phyloP scores from a whole-genome alignment of 495 filamentous ascomycete genomes.

The Penicillium roqueforti region DNA sequence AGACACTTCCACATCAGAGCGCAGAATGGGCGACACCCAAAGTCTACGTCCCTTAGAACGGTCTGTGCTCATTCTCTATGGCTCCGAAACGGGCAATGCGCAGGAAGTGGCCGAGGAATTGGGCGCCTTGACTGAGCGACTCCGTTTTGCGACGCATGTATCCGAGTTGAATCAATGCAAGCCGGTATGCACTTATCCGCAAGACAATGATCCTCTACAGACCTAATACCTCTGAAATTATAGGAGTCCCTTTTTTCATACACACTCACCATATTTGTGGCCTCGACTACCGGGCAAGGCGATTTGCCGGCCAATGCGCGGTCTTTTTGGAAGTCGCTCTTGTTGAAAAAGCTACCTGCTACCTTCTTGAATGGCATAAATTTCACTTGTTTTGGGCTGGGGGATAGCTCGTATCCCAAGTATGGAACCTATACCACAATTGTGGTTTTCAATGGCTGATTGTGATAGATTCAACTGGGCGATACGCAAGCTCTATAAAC shows the following conservation, averaged over 20 bases:
- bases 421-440: conserved; percentile 29
- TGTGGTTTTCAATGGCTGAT: not conserved
- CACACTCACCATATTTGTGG: conserved; percentile 67
- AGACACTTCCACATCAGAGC: not conserved
- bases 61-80: conserved; percentile 80
- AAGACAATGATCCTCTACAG: not conserved
- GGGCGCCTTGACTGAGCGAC: conserved; percentile 62
- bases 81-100: conserved; percentile 89
- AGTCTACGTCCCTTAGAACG: conserved; percentile 25
- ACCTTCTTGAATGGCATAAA: conserved; percentile 61
- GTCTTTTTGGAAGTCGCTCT: conserved; percentile 78
- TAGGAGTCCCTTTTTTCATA: conserved; percentile 48
- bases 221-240: conserved; percentile 4
- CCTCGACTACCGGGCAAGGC: conserved; percentile 93
- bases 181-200: conserved; percentile 52
- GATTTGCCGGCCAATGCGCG: conserved; percentile 79
- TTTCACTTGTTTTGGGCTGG: conserved; percentile 86
- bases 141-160: conserved; percentile 72
- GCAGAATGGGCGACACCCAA: conserved; percentile 25
- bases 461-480: conserved; percentile 84
- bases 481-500: conserved; percentile 77
- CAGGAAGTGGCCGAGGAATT: conserved; percentile 86
- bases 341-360: conserved; percentile 69
- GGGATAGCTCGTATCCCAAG: conserved; percentile 92
- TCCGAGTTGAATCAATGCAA: conserved; percentile 71